These are phyloP conservation scores for Calonectria multiphialidica DNA, from an alignment of 2,329 filamentous ascomycete genomes.

Conservation along the genomic window DNA sequence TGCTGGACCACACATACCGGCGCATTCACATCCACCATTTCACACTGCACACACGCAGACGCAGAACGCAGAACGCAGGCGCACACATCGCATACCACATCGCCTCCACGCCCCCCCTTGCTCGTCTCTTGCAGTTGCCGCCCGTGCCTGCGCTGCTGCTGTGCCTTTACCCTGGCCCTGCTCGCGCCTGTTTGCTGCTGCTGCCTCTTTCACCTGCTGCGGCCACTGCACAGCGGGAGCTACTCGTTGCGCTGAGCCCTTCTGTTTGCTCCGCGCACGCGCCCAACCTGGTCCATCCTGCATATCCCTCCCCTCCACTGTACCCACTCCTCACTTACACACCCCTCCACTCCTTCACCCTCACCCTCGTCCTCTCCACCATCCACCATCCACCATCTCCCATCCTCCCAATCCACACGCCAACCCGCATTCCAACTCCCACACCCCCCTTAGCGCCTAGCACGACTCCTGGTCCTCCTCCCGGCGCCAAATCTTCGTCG, in stretches of 20 bases:
- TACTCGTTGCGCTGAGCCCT: constrained; percentile 24
- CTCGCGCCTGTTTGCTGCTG: constrained; percentile 36
- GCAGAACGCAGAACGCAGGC: constrained; percentile 12
- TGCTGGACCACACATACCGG: constrained; percentile 16
- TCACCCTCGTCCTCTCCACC: constrained; percentile 7
- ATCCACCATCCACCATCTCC: constrained; percentile 28
- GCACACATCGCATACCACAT: constrained; percentile 16
- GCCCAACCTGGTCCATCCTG: constrained; percentile 41
- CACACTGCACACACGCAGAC: constrained; percentile 11
- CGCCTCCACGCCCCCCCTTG: constrained; percentile 29
- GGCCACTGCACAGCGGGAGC: constrained; percentile 15
- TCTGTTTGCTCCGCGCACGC: constrained; percentile 37
- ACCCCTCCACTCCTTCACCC: constrained; percentile 33
- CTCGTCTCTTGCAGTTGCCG: constrained; percentile 37
- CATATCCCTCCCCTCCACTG: constrained; percentile 33
- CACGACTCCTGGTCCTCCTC: constrained; percentile 37
- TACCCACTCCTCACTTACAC: constrained; percentile 30
- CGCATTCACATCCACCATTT: constrained; percentile 38
- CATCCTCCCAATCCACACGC: constrained; percentile 15
- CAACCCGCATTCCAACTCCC: constrained; percentile 34
- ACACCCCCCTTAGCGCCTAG: constrained; percentile 43
- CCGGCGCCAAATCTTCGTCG: constrained; percentile 44
- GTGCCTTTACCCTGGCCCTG: constrained; percentile 17
- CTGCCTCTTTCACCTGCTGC: constrained; percentile 16
- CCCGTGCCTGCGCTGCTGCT: constrained; percentile 10